phyloP scores from a whole-genome alignment of 78 protist genomes.

The Dictyostelium capitatum region DNA sequence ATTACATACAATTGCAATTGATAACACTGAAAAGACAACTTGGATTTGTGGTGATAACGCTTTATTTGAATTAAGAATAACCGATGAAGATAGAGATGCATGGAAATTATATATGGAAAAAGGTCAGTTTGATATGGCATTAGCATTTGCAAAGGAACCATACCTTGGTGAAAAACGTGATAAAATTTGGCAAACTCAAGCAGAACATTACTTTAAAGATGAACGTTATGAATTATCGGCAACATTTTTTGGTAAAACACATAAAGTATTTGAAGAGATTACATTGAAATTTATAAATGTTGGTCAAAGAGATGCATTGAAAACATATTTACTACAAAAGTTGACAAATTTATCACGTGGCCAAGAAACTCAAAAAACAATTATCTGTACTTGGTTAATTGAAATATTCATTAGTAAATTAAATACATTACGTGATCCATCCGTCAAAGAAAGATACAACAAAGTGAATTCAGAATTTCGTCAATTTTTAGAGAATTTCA shows the following conservation, averaged over 20 bases:
- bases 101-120: constrained; percentile 86
- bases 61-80: constrained; percentile 45
- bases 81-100: constrained; percentile 82
- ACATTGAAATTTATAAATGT: constrained; percentile 88
- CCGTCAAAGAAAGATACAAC: constrained; percentile 55
- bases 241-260: constrained; percentile 87
- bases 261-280: constrained; percentile 89
- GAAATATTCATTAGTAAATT: constrained; percentile 92
- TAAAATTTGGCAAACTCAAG: constrained; percentile 84
- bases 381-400: constrained; percentile 91
- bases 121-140: constrained; percentile 81
- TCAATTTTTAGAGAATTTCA: constrained; percentile 54
- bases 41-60: constrained; percentile 73
- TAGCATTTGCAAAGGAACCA: constrained; percentile 74
- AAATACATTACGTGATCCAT: constrained; percentile 43
- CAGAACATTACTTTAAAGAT: constrained; percentile 82
- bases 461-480: constrained; percentile 64
- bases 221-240: constrained; percentile 87
- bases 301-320: constrained; percentile 82
- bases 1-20: constrained; percentile 16
- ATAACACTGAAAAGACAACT: constrained; percentile 19
- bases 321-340: constrained; percentile 67
- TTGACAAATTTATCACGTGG: constrained; percentile 22
- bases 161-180: not conserved
- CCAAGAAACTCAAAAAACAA: constrained; percentile 88